Conservation (phyloP, 2,329 filamentous ascomycete genomes). For the Alternaria metachromatica region DNA sequence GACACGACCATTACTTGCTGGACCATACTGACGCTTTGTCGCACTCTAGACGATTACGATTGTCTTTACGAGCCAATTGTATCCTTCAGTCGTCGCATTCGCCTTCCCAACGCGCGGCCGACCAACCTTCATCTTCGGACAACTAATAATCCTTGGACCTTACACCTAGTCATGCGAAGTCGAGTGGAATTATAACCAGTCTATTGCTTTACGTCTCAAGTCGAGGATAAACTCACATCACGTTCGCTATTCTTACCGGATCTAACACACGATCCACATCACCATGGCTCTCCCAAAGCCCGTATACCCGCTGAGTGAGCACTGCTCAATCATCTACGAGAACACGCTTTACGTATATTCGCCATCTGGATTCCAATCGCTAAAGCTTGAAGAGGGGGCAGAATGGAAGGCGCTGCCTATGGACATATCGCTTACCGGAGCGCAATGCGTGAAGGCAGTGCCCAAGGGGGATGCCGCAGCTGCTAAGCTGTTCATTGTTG, state of each 20-base stretch:
- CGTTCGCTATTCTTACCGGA: constrained; percentile 23
- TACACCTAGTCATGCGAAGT: constrained; percentile 40
- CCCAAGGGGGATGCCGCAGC: constrained; percentile 63
- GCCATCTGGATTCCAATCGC: constrained; percentile 73
- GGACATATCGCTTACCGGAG: constrained; percentile 75
- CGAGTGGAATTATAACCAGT: constrained; percentile 27
- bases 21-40: constrained; percentile 27
- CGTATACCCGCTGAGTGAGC: constrained; percentile 71
- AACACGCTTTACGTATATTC: constrained; percentile 88
- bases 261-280: constrained; percentile 14
- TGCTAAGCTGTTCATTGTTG: constrained; percentile 79
- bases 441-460: constrained; percentile 75
- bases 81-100: constrained; percentile 4
- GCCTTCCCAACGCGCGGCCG: background rate
- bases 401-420: constrained; percentile 72
- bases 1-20: constrained; percentile 16
- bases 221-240: constrained; percentile 23
- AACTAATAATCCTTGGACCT: constrained; percentile 2
- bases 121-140: background rate
- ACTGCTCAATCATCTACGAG: constrained; percentile 82
- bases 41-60: constrained; percentile 17
- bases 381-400: constrained; percentile 71
- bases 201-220: constrained; percentile 25
- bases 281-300: constrained; percentile 77
- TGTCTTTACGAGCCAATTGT: background rate